These are phyloP conservation scores for Allium cepa DNA, from an alignment of 106 monocot genomes.

Conservation along the genomic window DNA sequence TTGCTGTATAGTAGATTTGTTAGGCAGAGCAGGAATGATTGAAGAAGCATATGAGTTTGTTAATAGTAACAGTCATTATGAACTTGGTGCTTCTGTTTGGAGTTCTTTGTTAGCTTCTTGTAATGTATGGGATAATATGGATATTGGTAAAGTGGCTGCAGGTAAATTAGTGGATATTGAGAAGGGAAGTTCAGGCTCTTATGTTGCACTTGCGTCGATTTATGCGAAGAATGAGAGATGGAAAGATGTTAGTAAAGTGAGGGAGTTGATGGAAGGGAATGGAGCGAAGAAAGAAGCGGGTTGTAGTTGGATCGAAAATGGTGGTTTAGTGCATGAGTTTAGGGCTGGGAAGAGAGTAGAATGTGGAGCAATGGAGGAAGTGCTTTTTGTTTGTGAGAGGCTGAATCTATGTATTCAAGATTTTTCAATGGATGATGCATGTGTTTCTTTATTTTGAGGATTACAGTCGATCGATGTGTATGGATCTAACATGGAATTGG, in stretches of 20 bases:
- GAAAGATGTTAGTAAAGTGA: constrained; percentile 15
- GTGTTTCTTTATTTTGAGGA: neutral
- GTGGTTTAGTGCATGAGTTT: constrained; percentile 19
- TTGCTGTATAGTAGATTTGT: constrained; percentile 33
- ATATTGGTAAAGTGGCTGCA: constrained; percentile 20
- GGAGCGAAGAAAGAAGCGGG: constrained; percentile 27
- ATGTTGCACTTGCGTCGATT: constrained; percentile 17
- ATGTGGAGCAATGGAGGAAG: constrained; percentile 8
- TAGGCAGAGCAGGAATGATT: constrained; percentile 28
- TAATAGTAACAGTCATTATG: neutral
- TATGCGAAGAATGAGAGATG: constrained; percentile 8
- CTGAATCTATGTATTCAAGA: constrained; percentile 18
- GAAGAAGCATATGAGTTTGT: constrained; percentile 25
- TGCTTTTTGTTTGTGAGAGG: neutral
- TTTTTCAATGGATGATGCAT: neutral
- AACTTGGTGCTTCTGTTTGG: constrained; percentile 28
- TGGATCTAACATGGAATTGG: too few relatives aligned
- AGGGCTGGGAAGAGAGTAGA: constrained; percentile 11
- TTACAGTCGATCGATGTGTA: too few relatives aligned
- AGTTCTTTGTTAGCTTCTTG: constrained; percentile 30
- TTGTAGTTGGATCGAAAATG: constrained; percentile 26
- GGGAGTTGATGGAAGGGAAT: constrained; percentile 21
- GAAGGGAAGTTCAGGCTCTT: constrained; percentile 20
- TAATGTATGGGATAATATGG: constrained; percentile 13
- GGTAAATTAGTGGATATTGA: constrained; percentile 33